These are phyloP conservation scores for Hymenoscyphus scutula DNA, from an alignment of 2,329 filamentous ascomycete genomes.

Conservation along the genomic window DNA sequence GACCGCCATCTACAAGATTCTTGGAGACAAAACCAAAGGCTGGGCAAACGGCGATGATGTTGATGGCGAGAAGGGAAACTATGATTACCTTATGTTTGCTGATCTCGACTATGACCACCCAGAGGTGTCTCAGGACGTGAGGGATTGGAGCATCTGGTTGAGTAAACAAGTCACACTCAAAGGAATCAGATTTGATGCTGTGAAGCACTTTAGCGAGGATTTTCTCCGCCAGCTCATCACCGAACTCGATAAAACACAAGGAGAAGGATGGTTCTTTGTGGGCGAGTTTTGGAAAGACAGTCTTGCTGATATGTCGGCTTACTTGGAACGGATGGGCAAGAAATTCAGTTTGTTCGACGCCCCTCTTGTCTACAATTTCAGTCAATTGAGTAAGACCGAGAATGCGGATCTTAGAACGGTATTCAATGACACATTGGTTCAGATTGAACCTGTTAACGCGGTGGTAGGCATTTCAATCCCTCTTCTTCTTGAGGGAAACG, in stretches of 20 bases:
- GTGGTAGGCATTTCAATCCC: slow-evolving; percentile 46
- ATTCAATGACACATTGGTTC: slow-evolving; percentile 59
- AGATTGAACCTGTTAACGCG: slow-evolving; percentile 51
- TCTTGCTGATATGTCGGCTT: slow-evolving; percentile 52
- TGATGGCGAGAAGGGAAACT: slow-evolving; percentile 62
- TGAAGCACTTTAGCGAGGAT: slow-evolving; percentile 68
- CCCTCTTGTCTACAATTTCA: slow-evolving; percentile 67
- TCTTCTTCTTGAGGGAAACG: not conserved
- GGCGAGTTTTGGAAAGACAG: slow-evolving; percentile 69
- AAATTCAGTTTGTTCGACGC: slow-evolving; percentile 65
- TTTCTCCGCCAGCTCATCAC: slow-evolving; percentile 65
- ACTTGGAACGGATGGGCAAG: slow-evolving; percentile 56
- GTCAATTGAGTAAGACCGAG: slow-evolving; percentile 53
- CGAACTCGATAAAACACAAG: slow-evolving; percentile 50
- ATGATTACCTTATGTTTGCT: slow-evolving; percentile 70
- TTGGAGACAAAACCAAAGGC: slow-evolving; percentile 57
- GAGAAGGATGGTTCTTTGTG: slow-evolving; percentile 59
- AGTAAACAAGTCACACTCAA: slow-evolving; percentile 56
- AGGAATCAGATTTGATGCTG: slow-evolving; percentile 69
- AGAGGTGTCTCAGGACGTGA: slow-evolving; percentile 62
- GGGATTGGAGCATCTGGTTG: slow-evolving; percentile 68
- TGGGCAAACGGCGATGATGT: slow-evolving; percentile 62
- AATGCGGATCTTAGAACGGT: slow-evolving; percentile 61
- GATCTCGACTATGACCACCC: slow-evolving; percentile 64
- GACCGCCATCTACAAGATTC: slow-evolving; percentile 64